A percentile compares a stretch with the other conserved stretches of the same genome.
These are phyloP conservation scores for Salvia hispanica DNA, from an alignment of 257 asterid genomes.

Conservation along the genomic window DNA sequence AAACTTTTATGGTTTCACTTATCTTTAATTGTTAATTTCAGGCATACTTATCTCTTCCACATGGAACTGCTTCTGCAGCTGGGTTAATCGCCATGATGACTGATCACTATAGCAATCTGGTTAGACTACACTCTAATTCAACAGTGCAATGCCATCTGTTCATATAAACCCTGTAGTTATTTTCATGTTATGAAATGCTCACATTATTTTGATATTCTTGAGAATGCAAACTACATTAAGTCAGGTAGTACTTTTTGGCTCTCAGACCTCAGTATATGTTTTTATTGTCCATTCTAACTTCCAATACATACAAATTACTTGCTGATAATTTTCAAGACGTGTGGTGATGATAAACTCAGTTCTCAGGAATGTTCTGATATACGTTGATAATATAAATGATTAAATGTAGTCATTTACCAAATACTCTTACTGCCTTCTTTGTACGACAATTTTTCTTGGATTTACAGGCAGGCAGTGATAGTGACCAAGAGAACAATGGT, in stretches of 20 bases:
- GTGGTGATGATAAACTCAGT: slow-evolving; percentile 16
- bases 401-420: not conserved
- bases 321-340: slow-evolving; percentile 21
- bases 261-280: slow-evolving; percentile 1
- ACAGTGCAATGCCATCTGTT: slow-evolving; percentile 21
- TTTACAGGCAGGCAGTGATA: slow-evolving; percentile 80
- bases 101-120: slow-evolving; percentile 93
- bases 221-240: slow-evolving; percentile 24
- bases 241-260: not conserved
- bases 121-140: slow-evolving; percentile 38
- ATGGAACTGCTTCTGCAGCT: slow-evolving; percentile 88
- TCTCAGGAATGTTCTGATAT: slow-evolving; percentile 34
- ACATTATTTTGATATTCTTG: slow-evolving; percentile 1
- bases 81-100: slow-evolving; percentile 98
- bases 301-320: slow-evolving; percentile 10
- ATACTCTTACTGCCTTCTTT: slow-evolving; percentile 22
- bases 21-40: slow-evolving; percentile 43
- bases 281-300: slow-evolving; percentile 17
- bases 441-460: slow-evolving; percentile 37
- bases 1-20: slow-evolving; percentile 15
- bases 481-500: slow-evolving; percentile 88
- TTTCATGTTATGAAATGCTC: slow-evolving; percentile 21
- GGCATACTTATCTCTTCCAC: slow-evolving; percentile 98
- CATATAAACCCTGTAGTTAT: slow-evolving; percentile 19
- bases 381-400: slow-evolving; percentile 5